These are phyloP conservation scores for Nicotiana obtusifolia DNA, from an alignment of 257 asterid species.

Conservation along the genomic window DNA sequence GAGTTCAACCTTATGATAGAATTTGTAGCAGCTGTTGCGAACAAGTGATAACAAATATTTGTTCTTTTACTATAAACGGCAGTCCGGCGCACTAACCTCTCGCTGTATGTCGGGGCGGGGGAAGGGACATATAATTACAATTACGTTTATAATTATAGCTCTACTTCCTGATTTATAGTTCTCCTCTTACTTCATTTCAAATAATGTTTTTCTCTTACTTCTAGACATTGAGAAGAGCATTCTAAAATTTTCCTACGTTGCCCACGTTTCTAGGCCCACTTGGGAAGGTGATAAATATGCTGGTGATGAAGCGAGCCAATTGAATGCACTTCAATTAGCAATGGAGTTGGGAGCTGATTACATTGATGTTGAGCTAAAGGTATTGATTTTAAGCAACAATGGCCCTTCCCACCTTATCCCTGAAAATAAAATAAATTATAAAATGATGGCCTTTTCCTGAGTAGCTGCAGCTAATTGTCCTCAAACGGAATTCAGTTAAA, in stretches of 20 bases:
- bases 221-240: background rate
- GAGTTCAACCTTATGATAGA: background rate
- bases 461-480: background rate
- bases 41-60: background rate
- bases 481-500: background rate
- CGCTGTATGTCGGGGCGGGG: too few species aligned
- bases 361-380: slow-evolving; percentile 95
- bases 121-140: too few species aligned
- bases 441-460: background rate
- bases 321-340: slow-evolving; percentile 61
- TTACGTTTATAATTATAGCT: background rate
- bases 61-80: background rate
- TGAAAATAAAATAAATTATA: background rate
- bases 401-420: background rate
- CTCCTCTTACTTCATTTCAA: background rate
- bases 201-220: background rate
- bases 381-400: slow-evolving; percentile 14
- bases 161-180: background rate
- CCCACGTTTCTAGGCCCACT: slow-evolving; percentile 51
- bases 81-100: too few species aligned
- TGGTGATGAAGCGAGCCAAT: slow-evolving; percentile 74
- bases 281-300: slow-evolving; percentile 97
- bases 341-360: slow-evolving; percentile 97
- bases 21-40: background rate
- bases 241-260: slow-evolving; percentile 9